Conservation (phyloP, 2,329 filamentous ascomycete genomes). For the Fusarium nodosum region DNA sequence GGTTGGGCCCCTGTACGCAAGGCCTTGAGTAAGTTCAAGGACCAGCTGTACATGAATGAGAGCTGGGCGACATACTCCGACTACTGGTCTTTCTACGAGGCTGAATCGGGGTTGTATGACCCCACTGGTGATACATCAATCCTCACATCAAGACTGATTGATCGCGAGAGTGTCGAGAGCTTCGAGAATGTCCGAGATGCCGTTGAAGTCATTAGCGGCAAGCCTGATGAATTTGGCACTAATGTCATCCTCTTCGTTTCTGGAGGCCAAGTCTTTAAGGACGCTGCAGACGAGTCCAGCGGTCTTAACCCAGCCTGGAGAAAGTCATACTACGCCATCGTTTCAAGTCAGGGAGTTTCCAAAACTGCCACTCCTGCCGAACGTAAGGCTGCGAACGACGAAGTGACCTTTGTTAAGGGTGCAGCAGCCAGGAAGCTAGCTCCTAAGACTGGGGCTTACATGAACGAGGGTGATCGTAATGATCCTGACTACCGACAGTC, state of each 20-base stretch:
- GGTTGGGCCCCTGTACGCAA: conserved; percentile 22
- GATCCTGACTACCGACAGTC: conserved; percentile 27
- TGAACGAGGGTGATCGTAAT: conserved; percentile 37
- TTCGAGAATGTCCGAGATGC: conserved; percentile 12
- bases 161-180: conserved; percentile 2
- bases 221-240: conserved; percentile 14
- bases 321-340: conserved; percentile 26
- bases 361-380: neutral
- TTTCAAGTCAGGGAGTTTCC: conserved; percentile 10
- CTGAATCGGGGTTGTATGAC: conserved; percentile 26
- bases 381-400: conserved; percentile 18
- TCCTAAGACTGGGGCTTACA: conserved; percentile 26
- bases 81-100: conserved; percentile 35
- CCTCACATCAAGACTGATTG: conserved; percentile 22
- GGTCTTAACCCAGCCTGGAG: conserved; percentile 24
- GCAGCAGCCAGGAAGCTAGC: conserved; percentile 32
- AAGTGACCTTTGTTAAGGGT: conserved; percentile 29
- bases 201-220: conserved; percentile 33
- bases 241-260: conserved; percentile 32
- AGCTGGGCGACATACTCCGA: conserved; percentile 31
- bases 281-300: conserved; percentile 20
- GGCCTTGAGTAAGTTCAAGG: conserved; percentile 17
- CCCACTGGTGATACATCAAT: conserved; percentile 23
- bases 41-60: conserved; percentile 33
- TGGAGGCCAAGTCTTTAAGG: conserved; percentile 34